Evolutionary conservation across 2,329 filamentous ascomycete species (phyloP).

Genomic region (Sporothrix euskadiensis): DNA sequence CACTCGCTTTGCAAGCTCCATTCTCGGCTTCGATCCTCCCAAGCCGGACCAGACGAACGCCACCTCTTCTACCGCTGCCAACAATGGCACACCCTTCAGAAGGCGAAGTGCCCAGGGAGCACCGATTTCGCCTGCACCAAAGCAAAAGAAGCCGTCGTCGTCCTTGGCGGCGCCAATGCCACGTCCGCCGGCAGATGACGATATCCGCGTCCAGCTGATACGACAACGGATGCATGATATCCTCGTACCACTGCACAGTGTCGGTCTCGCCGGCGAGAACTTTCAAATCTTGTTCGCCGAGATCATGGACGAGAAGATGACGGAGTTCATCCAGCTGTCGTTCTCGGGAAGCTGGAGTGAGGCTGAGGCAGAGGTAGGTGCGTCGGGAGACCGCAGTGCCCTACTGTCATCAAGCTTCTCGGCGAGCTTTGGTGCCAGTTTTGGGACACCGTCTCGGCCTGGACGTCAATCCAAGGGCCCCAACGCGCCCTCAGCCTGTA

Average conservation of each 20-base stretch:
- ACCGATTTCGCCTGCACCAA: slow-evolving; percentile 25
- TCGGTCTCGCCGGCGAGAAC: slow-evolving; percentile 67
- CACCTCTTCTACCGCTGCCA: background rate
- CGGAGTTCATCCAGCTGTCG: slow-evolving; percentile 59
- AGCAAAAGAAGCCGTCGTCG: background rate
- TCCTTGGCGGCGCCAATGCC: slow-evolving; percentile 25
- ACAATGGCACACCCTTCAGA: slow-evolving; percentile 8
- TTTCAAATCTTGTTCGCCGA: slow-evolving; percentile 73
- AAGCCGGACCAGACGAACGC: background rate
- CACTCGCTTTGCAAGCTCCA: slow-evolving; percentile 50
- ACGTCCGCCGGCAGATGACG: slow-evolving; percentile 35
- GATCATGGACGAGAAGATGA: slow-evolving; percentile 67
- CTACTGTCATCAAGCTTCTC: background rate
- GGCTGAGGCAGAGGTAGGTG: background rate
- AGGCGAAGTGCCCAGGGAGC: slow-evolving; percentile 27
- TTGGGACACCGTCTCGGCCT: background rate
- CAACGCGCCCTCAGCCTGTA: slow-evolving; percentile 43
- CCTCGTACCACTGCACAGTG: slow-evolving; percentile 59
- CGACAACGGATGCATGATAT: slow-evolving; percentile 56
- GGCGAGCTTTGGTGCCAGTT: background rate
- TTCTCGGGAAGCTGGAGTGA: slow-evolving; percentile 65
- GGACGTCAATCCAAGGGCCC: background rate
- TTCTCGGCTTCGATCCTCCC: slow-evolving; percentile 46
- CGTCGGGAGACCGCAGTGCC: background rate
- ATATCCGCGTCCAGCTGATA: slow-evolving; percentile 40